Evolutionary conservation across 2,329 filamentous ascomycete genomes (phyloP), one percentile per base, ranked within the genome.

Genomic region (Neurospora sp.): DNA sequence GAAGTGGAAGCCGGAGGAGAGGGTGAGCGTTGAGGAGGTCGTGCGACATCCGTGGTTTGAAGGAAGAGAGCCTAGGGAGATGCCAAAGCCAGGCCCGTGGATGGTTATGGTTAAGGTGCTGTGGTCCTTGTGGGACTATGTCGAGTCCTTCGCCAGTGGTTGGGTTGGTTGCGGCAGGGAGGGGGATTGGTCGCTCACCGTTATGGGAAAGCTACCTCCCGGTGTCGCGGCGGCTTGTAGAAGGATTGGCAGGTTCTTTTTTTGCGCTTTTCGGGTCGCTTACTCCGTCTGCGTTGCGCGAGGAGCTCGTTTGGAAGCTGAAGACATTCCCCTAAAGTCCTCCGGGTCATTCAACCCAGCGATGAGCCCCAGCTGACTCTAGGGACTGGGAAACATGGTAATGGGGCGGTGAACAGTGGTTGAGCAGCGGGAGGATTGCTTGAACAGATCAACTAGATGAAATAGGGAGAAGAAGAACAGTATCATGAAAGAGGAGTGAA

Each of bases 21-120:
- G 72, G 33, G 23, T 68, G 8, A 66, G 58, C 4, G 15, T 52
- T 5, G 42, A 28, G 9, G 13, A 28, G 9, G 13, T 72, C 10
- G 28, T 72, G 15, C 40, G 66, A 9, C 72, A 73, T 19, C 19
- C 33, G 11, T 72, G 70, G 70, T 71, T 73, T 17, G 69, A 71
- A 10, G 66, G 42, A 33, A 6, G 19, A 3, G 1, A 33, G 13
- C 52, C 52, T 1, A 62, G 28, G 13, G 13, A 33, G 52, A 33
- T 62, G 10, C 52, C 52, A 0, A 62, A 33, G 23, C 52, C 52
- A 0, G 23, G 3, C 3, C 7, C 23, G 23, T 33, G 52, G 52
- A 9, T 13, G 52, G 23, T 62, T 15, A 28, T 33, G 23, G 52
- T 62, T 8, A 17, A 3, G 52, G 1, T 17, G 7, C 13, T 62